Conservation (phyloP, 192 early-diverging fungal species). For the Linnemannia hyalina region DNA sequence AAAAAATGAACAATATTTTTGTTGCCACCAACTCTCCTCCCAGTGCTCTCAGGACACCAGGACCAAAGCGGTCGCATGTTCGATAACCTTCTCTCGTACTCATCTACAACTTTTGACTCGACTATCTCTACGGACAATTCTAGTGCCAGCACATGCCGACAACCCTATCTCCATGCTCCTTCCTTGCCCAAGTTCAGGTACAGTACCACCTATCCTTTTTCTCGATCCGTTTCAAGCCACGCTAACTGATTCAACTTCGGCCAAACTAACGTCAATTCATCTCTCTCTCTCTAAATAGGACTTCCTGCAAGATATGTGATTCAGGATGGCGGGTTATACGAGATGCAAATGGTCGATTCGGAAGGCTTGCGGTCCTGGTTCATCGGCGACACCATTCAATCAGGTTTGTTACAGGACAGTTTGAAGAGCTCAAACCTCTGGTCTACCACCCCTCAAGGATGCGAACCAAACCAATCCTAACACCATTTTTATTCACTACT, state of each 20-base stretch:
- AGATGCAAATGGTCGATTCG: constrained; percentile 55
- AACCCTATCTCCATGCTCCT: constrained; percentile 49
- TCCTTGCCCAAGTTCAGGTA: constrained; percentile 59
- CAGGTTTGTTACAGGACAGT: constrained; percentile 32
- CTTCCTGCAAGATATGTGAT: constrained; percentile 58
- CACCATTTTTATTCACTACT: not conserved
- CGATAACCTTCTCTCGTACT: not conserved
- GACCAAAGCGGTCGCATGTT: not conserved
- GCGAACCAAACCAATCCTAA: not conserved
- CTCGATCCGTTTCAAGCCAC: not conserved
- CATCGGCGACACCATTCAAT: constrained; percentile 57
- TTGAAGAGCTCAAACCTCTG: too few relatives aligned
- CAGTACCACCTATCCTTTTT: not conserved
- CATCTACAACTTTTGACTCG: not conserved
- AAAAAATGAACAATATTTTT: not conserved
- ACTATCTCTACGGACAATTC: too few relatives aligned
- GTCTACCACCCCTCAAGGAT: not conserved
- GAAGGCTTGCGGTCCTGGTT: constrained; percentile 62
- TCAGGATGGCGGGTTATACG: constrained; percentile 55
- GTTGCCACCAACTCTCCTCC: not conserved
- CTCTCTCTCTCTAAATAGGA: constrained; percentile 19
- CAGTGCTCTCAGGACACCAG: not conserved
- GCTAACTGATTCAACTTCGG: not conserved
- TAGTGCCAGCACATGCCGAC: constrained; percentile 25
- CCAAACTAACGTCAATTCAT: not conserved